Evolutionary conservation across 2,329 filamentous ascomycete genomes (phyloP).

Genomic region (Colletotrichum tofieldiae): DNA sequence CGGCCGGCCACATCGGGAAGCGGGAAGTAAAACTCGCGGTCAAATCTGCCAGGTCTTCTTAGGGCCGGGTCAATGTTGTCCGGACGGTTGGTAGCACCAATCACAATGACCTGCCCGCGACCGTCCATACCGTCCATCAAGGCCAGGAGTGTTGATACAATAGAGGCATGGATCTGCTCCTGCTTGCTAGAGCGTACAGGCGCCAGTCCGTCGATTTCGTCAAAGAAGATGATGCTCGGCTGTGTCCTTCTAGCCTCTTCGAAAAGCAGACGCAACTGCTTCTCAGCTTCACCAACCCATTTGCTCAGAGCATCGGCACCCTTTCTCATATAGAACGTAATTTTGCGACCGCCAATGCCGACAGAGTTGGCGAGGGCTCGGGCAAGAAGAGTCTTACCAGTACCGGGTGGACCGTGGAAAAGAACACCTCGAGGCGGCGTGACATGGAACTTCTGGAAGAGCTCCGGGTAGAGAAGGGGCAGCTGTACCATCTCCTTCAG

Average conservation of each 20-base stretch:
- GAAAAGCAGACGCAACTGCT: constrained; percentile 92
- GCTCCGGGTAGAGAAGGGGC: constrained; percentile 93
- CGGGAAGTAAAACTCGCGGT: constrained; percentile 98
- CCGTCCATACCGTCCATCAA: constrained; percentile 99
- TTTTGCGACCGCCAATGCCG: constrained; percentile 90
- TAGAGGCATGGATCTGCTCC: constrained; percentile 98
- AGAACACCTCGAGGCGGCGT: constrained; percentile 95
- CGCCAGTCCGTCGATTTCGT: constrained; percentile 97
- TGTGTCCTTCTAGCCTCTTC: constrained; percentile 97
- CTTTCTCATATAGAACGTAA: constrained; percentile 99
- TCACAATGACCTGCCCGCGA: constrained; percentile 97
- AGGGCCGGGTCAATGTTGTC: constrained; percentile 98
- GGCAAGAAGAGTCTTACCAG: constrained; percentile 97
- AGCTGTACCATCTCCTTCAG: constrained; percentile 99
- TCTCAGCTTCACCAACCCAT: constrained; percentile 98
- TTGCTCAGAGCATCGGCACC: constrained; percentile 98
- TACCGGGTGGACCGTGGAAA: constrained; percentile 97
- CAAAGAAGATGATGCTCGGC: constrained; percentile 99
- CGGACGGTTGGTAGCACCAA: constrained; percentile 97
- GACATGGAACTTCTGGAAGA: constrained; percentile 92
- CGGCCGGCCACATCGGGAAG: constrained; percentile 86
- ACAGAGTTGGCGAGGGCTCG: constrained; percentile 93
- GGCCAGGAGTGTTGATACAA: constrained; percentile 93
- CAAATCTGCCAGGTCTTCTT: constrained; percentile 92
- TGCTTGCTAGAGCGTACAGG: constrained; percentile 98